Evolutionary conservation across 1,284 basidiomycete genomes (phyloP), one percentile per base, ranked within the genome.

Genomic region (Pseudozyma tsukubaensis): DNA sequence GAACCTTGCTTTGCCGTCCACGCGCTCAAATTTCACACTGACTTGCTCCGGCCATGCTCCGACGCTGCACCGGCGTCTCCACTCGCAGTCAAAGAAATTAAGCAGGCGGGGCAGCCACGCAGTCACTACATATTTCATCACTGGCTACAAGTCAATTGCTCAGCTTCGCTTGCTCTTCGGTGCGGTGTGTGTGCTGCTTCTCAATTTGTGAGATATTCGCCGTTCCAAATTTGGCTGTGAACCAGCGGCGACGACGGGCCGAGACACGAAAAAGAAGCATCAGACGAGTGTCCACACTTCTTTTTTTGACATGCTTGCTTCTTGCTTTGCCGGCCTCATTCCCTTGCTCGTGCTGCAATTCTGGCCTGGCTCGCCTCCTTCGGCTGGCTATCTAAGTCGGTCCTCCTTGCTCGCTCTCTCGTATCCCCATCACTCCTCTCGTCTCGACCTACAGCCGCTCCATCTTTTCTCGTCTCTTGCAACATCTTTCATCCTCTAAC

Each of bases 211-310:
- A 34, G 24, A 18, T 32, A 42, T 40, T 59, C 50, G 55, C 62
- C 50, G 62, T 51, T 12, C 43, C 49, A 37, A 39, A 18, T 39
- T 29, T 29, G 24, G 24, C 24, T 29, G 24, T 29, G 24, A 29
- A 29, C 24, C 19, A 19, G 44, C 35, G 12, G n/a, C 34, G 6
- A n/a, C 34, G 32, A 21, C 5, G n/a, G 12, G 50, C 36, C 45
- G 39, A 42, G 24, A 42, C 24, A 24, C 12, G 9, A n/a, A n/a
- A 34, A 39, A 13, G 8, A 34, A 36, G 65, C 59, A 39, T 34
- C 35, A 45, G 55, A 61, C 65, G 60, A 69, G 60, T 62, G 66
- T 69, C 66, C 66, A 69, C 60, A 62, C 13, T 62, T 44, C 13
- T 37, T 42, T 42, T n/a, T 21, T 18, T 18, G 37, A 24, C 19